Base-by-base conservation (phyloP, 2,329 filamentous ascomycete genomes). In the Sordariomycetes sp. region DNA sequence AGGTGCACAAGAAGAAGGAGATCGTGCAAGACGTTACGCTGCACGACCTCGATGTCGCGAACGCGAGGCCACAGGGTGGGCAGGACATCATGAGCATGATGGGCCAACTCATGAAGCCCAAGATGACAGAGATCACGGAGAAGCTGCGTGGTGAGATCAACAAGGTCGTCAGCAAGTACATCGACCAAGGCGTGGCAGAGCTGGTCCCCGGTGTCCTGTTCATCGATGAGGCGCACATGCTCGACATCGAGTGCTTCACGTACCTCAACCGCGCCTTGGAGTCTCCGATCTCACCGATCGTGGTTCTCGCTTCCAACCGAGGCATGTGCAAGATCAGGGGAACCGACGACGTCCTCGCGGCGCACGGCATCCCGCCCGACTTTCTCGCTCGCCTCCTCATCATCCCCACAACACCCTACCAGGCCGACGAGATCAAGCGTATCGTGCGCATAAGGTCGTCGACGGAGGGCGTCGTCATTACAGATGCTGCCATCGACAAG, bases 51-150 rank as follows among this genome's bases (percentile, higher is more conserved):
- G 92, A 98, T 53, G 82, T 96, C 42, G 92, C 92, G 44, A 98
- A 98, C 52, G 84, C 92, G 11, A 72, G 90, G 50, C 92, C 92
- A 5, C 87, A 96, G 66, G 92, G 92, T 34, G 92, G 92, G 29
- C 92, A 98, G 68, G 92, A 98, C 59, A 94, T 98, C 46, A 96
- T 98, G 88, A 95, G 88, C 67, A 96, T 98, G 92, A 96, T 98
- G 90, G 92, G 92, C 50, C 92, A 98, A 63, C 66, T 98, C 53
- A 95, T 96, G 87, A 96, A 96, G 73, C 92, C 92, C 41, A 93
- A 93, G 69, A 95, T 95, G 79, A 98, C 92, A 6, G 92, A 98
- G 59, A 96, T 98, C 53, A 98, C 92, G 20, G 92, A 98, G 63
- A 98, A 98, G 68, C 68, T 98, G 52, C 78, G 92, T 40, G 70